These are phyloP conservation scores for thale cress (Arabidopsis thaliana) DNA, from an alignment of 345 rosid species.

Conservation along the genomic window TAIR10.1 NC_003075.7:48501-49000, in stretches of 20 bases:
- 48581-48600: constrained; percentile 48
- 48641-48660: constrained; percentile 39
- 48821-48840: not conserved
- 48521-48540: constrained; percentile 49
- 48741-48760: constrained; percentile 46
- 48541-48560: constrained; percentile 48
- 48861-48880: constrained; percentile 27
- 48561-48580: constrained; percentile 44
- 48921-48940: constrained; percentile 38
- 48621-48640: constrained; percentile 51
- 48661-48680: constrained; percentile 33
- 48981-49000: constrained; percentile 43
- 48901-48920: constrained; percentile 39
- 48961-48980: constrained; percentile 50
- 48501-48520: constrained; percentile 54
- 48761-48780: constrained; percentile 32
- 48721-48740: constrained; percentile 48
- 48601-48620: constrained; percentile 52
- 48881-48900: constrained; percentile 28
- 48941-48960: constrained; percentile 45
- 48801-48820: not conserved
- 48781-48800: constrained; percentile 32
- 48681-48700: constrained; percentile 39
- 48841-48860: not conserved
- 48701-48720: constrained; percentile 46